phyloP scores from a whole-genome alignment of 345 rosid genomes.

The Limnanthes douglasii region DNA sequence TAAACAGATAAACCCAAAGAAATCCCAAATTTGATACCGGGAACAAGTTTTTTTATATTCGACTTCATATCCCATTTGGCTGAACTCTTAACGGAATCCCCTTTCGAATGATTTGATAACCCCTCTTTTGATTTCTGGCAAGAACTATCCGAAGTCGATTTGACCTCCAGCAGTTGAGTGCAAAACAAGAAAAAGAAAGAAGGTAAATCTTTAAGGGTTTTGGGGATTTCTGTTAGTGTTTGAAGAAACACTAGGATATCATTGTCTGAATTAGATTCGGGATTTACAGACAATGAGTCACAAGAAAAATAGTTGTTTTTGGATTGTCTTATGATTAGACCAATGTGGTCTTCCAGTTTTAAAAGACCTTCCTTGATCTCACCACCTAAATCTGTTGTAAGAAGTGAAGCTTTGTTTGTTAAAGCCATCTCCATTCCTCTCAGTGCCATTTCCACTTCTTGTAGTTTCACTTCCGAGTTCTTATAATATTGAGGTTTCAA shows the following conservation, averaged over 20 bases:
- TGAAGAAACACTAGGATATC: conserved; percentile 23
- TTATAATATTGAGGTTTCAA: conserved; percentile 21
- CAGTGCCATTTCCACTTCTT: conserved; percentile 38
- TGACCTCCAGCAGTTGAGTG: conserved; percentile 33
- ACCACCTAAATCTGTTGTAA: conserved; percentile 14
- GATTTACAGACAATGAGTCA: conserved; percentile 26
- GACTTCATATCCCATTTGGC: conserved; percentile 9
- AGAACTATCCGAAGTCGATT: conserved; percentile 10
- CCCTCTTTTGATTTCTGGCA: conserved; percentile 8
- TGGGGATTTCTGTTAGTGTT: conserved; percentile 32
- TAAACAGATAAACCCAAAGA: conserved; percentile 55
- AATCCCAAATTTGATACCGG: conserved; percentile 47
- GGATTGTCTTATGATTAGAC: conserved; percentile 20
- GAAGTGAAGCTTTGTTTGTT: conserved; percentile 19
- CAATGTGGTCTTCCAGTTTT: conserved; percentile 30
- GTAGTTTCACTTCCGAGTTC: conserved; percentile 33
- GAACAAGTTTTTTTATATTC: conserved; percentile 27
- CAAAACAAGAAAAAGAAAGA: conserved; percentile 73
- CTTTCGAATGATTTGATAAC: not conserved
- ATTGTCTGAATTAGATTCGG: conserved; percentile 28
- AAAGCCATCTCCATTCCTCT: conserved; percentile 81
- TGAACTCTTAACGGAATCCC: conserved; percentile 5
- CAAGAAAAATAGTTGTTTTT: conserved; percentile 10
- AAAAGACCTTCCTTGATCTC: conserved; percentile 24
- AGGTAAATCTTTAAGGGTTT: conserved; percentile 34